These are phyloP conservation scores for Monosporozyma yasuniensis DNA, from an alignment of 805 yeast species.

Conservation along the genomic window DNA sequence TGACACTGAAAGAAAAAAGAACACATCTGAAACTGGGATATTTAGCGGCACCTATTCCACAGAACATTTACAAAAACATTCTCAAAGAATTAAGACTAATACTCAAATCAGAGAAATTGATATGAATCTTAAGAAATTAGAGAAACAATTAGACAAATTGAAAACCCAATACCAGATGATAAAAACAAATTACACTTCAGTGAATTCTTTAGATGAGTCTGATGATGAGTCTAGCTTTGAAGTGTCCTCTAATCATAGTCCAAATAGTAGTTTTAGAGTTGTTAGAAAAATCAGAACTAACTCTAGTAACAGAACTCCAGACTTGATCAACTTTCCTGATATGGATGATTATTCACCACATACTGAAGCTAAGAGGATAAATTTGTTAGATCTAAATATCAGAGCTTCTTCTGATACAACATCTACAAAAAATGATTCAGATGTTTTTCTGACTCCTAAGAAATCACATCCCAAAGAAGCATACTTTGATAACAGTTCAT, in stretches of 20 bases:
- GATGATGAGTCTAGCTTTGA: neutral
- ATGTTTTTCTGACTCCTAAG: neutral
- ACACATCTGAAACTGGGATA: conserved; percentile 25
- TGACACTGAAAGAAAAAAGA: conserved; percentile 19
- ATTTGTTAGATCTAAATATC: neutral
- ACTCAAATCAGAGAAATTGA: conserved; percentile 27
- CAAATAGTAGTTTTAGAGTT: neutral
- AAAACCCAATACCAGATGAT: conserved; percentile 19
- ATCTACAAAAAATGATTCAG: neutral
- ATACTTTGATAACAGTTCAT: neutral
- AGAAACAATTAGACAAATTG: conserved; percentile 18
- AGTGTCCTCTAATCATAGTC: neutral
- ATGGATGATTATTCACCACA: neutral
- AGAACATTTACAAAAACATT: conserved; percentile 30
- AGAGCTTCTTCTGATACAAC: neutral
- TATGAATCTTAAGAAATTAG: conserved; percentile 22
- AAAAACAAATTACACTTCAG: conserved; percentile 5
- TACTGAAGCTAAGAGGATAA: neutral
- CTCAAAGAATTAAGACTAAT: conserved; percentile 27
- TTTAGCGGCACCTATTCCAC: conserved; percentile 29
- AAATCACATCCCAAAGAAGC: neutral
- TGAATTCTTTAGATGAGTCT: neutral
- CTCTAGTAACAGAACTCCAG: neutral
- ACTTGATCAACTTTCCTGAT: neutral
- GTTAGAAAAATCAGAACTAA: neutral